Evolutionary conservation across 2,329 filamentous ascomycete species (phyloP).

Genomic region (Colletotrichum liriopes): DNA sequence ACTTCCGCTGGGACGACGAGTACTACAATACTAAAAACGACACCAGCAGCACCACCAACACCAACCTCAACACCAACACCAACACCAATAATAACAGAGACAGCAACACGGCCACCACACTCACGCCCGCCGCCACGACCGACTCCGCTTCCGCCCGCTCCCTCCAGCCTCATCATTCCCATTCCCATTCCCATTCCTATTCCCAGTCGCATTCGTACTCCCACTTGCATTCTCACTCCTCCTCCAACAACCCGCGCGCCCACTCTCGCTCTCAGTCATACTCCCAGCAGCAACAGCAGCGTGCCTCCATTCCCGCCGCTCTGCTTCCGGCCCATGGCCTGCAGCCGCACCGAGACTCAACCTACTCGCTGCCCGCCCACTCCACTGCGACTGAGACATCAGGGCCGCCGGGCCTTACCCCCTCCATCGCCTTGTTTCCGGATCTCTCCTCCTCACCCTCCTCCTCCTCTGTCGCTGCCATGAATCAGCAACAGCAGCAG

Average conservation of each 20-base stretch:
- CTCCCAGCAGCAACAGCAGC: constrained; percentile 27
- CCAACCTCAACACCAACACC: neutral
- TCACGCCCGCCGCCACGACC: constrained; percentile 12
- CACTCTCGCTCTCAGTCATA: constrained; percentile 31
- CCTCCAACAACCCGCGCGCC: neutral
- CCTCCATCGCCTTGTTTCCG: constrained; percentile 34
- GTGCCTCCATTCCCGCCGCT: constrained; percentile 37
- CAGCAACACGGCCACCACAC: constrained; percentile 13
- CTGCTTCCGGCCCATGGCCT: constrained; percentile 41
- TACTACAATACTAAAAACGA: constrained; percentile 14
- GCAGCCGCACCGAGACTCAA: constrained; percentile 33
- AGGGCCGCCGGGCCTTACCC: constrained; percentile 39
- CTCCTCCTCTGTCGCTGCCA: constrained; percentile 29
- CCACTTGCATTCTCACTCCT: neutral
- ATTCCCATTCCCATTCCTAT: constrained; percentile 13
- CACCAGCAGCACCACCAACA: neutral
- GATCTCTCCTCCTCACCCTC: constrained; percentile 13
- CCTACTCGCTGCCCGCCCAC: constrained; percentile 30
- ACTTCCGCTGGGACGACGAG: constrained; percentile 41
- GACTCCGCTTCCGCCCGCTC: constrained; percentile 40
- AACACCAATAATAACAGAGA: neutral
- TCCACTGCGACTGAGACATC: constrained; percentile 41
- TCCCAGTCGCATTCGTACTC: constrained; percentile 18
- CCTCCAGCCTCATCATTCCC: constrained; percentile 32
- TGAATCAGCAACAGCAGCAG: constrained; percentile 43